A percentile compares a stretch with the other conserved stretches of the same genome.
Conservation (phyloP, 1,139 yeast species). For the Kazachstania sp. region DNA sequence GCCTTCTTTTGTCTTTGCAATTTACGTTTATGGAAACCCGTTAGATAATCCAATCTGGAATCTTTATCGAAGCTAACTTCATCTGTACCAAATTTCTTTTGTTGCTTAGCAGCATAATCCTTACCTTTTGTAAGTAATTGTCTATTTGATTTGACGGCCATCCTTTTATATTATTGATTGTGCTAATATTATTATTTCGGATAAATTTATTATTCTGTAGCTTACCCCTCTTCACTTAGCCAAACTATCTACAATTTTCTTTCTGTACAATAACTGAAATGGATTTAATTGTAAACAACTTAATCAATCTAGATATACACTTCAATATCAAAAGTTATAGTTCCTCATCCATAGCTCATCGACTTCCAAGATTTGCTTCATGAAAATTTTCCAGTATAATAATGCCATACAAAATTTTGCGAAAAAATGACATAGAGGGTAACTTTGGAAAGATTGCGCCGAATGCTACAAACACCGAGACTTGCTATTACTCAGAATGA, state of each 20-base stretch:
- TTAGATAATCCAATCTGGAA: slow-evolving; percentile 68
- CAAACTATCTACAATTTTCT: background rate
- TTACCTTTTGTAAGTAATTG: slow-evolving; percentile 85
- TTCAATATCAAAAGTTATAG: background rate
- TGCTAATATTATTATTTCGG: background rate
- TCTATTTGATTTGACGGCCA: slow-evolving; percentile 43
- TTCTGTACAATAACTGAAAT: background rate
- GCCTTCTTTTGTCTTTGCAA: slow-evolving; percentile 83
- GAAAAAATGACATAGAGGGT: background rate
- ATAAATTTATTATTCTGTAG: background rate
- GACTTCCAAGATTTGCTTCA: background rate
- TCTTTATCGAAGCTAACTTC: slow-evolving; percentile 77
- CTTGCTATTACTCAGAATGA: too few relatives aligned
- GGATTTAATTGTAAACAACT: background rate
- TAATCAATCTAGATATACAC: background rate
- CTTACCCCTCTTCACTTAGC: background rate
- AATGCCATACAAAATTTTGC: background rate
- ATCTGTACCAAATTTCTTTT: slow-evolving; percentile 52
- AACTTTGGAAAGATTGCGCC: background rate
- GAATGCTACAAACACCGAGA: too few relatives aligned
- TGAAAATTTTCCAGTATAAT: background rate
- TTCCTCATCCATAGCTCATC: background rate
- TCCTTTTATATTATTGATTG: slow-evolving; percentile 2
- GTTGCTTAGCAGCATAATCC: slow-evolving; percentile 58
- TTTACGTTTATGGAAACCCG: slow-evolving; percentile 94